A percentile compares a stretch with the other conserved stretches of the same genome.
Evolutionary conservation across 495 filamentous ascomycete species (phyloP).

Genomic region (Aspergillus mulundensis): DNA sequence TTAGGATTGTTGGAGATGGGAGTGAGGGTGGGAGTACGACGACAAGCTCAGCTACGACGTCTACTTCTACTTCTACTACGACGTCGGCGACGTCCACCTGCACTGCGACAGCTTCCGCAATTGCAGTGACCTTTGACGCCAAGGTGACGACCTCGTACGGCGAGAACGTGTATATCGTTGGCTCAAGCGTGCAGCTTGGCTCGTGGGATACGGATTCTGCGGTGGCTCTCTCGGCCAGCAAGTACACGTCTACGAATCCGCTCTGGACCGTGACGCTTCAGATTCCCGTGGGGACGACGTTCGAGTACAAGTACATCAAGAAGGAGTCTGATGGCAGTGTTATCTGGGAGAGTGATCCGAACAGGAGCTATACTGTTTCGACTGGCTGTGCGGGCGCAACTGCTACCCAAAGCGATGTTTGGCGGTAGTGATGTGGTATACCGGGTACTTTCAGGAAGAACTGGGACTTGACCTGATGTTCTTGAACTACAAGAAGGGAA

Average conservation of each 20-base stretch:
- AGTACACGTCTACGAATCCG: conserved; percentile 48
- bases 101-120: conserved; percentile 24
- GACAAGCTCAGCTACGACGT: background rate
- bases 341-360: conserved; percentile 58
- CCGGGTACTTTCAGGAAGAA: too few species aligned
- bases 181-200: conserved; percentile 49
- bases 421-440: conserved; percentile 1
- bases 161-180: conserved; percentile 55
- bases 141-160: conserved; percentile 51
- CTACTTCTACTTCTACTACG: background rate
- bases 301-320: conserved; percentile 66
- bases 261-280: conserved; percentile 49
- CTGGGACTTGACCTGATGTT: too few species aligned
- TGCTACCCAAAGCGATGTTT: background rate
- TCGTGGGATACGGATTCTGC: conserved; percentile 48
- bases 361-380: conserved; percentile 52
- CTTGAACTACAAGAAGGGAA: too few species aligned
- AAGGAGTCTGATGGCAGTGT: conserved; percentile 47
- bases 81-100: background rate
- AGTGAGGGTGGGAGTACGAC: background rate
- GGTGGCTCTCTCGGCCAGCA: conserved; percentile 42
- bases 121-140: conserved; percentile 48
- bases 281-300: conserved; percentile 43
- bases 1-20: conserved; percentile 14
- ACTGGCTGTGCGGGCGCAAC: conserved; percentile 26